Conservation (phyloP, 306 rosid species). For the Castanea sativa region DNA sequence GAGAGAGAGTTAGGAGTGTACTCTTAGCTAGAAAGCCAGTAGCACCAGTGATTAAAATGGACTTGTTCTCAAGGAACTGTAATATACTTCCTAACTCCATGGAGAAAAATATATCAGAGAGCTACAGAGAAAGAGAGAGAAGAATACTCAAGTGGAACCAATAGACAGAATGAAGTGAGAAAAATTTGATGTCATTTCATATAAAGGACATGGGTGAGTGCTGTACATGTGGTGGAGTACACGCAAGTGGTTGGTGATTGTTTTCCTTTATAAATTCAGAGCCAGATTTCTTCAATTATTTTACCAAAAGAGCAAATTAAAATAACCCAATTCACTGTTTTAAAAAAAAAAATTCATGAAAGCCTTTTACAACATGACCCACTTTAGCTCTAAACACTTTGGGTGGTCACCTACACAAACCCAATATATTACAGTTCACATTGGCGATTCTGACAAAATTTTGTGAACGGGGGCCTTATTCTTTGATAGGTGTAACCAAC, state of each 20-base stretch:
- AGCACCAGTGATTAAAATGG: constrained; percentile 62
- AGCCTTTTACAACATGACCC: not conserved
- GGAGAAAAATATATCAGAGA: constrained; percentile 11
- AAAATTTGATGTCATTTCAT: constrained; percentile 2
- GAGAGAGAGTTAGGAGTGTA: not conserved
- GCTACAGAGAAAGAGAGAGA: not conserved
- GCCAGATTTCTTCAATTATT: not conserved
- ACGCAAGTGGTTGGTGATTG: constrained; percentile 10
- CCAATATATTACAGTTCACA: not conserved
- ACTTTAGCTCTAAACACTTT: not conserved
- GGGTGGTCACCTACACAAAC: not conserved
- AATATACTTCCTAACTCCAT: constrained; percentile 72
- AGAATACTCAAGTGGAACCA: not conserved
- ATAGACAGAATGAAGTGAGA: not conserved
- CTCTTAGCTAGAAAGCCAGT: constrained; percentile 79
- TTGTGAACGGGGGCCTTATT: not conserved
- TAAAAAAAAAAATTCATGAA: not conserved
- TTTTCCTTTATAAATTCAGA: not conserved
- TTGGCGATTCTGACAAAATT: not conserved
- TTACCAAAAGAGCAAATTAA: not conserved
- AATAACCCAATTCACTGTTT: not conserved
- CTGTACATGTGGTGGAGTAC: constrained; percentile 1
- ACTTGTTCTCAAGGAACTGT: constrained; percentile 46
- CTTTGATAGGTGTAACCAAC: not conserved
- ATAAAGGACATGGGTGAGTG: constrained; percentile 16